Conservation (phyloP, 1,139 yeast genomes). For the Suhomyces choctaworum region DNA sequence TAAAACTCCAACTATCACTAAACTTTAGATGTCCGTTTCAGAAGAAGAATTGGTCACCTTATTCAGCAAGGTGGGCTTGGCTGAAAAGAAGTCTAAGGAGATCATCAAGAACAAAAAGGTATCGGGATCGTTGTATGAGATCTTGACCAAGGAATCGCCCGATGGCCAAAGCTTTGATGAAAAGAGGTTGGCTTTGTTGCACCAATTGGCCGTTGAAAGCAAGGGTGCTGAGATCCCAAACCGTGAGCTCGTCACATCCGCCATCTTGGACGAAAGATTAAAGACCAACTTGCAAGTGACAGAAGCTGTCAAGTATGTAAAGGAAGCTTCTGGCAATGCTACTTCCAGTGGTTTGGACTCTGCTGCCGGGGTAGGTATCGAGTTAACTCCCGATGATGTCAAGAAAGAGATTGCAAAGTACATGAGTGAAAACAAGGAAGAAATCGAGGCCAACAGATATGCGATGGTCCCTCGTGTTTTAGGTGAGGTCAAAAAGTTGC, state of each 20-base stretch:
- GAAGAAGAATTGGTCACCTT: slow-evolving; percentile 39
- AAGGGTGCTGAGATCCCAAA: slow-evolving; percentile 48
- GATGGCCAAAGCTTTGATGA: slow-evolving; percentile 34
- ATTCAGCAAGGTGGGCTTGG: slow-evolving; percentile 66
- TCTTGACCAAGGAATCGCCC: slow-evolving; percentile 46
- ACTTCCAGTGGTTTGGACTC: slow-evolving; percentile 50
- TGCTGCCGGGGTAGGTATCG: slow-evolving; percentile 81
- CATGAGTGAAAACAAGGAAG: slow-evolving; percentile 56
- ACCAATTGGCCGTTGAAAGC: slow-evolving; percentile 69
- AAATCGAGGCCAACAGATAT: slow-evolving; percentile 71
- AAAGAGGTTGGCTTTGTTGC: slow-evolving; percentile 64
- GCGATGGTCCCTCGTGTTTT: slow-evolving; percentile 71
- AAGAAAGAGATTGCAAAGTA: slow-evolving; percentile 57
- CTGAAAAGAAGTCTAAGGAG: slow-evolving; percentile 70
- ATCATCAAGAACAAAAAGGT: slow-evolving; percentile 84
- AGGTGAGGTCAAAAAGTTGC: slow-evolving; percentile 72
- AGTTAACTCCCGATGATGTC: slow-evolving; percentile 65
- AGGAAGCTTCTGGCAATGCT: slow-evolving; percentile 43
- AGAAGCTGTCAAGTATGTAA: slow-evolving; percentile 77
- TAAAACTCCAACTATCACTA: too few species aligned
- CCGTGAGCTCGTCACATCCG: slow-evolving; percentile 55
- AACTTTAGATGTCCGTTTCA: slow-evolving; percentile 12
- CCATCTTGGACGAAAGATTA: slow-evolving; percentile 63
- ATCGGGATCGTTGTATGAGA: slow-evolving; percentile 61
- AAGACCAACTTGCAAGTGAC: slow-evolving; percentile 70